A percentile compares a stretch with the other conserved stretches of the same genome.
These are phyloP conservation scores for Iris macrosiphon DNA, from an alignment of 106 monocot species.

Conservation along the genomic window DNA sequence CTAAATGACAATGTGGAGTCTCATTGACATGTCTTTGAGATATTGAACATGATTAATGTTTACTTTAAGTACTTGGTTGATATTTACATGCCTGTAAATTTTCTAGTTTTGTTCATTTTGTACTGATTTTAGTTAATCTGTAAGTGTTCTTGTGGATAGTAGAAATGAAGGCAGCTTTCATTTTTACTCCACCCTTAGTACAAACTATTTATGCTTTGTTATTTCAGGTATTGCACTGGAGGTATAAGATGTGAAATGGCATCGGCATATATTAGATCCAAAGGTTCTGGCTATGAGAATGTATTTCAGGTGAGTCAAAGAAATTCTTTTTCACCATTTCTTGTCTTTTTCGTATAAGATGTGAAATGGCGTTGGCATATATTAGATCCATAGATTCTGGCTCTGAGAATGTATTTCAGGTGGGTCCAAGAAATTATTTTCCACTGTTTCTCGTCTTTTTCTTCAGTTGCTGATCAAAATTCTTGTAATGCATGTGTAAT, in stretches of 20 bases:
- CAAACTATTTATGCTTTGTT: background rate
- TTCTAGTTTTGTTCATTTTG: no score
- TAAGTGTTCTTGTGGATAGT: no score
- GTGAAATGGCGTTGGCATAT: constrained; percentile 98
- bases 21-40: no score
- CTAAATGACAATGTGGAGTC: no score
- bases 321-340: background rate
- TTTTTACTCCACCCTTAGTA: no score
- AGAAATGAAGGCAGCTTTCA: background rate
- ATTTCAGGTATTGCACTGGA: constrained; percentile 94
- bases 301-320: constrained; percentile 72
- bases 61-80: no score
- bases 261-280: constrained; percentile 89
- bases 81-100: no score
- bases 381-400: constrained; percentile 86
- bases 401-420: constrained; percentile 94
- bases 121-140: no score
- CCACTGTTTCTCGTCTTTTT: no score
- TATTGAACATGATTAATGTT: no score
- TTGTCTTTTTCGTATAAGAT: constrained; percentile 50
- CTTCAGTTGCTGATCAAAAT: background rate
- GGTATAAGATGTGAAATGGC: constrained; percentile 99
- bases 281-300: constrained; percentile 87
- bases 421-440: constrained; percentile 16
- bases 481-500: background rate